Base-by-base conservation (phyloP, 1,284 basidiomycete genomes). In the Sporisorium reilianum region DNA sequence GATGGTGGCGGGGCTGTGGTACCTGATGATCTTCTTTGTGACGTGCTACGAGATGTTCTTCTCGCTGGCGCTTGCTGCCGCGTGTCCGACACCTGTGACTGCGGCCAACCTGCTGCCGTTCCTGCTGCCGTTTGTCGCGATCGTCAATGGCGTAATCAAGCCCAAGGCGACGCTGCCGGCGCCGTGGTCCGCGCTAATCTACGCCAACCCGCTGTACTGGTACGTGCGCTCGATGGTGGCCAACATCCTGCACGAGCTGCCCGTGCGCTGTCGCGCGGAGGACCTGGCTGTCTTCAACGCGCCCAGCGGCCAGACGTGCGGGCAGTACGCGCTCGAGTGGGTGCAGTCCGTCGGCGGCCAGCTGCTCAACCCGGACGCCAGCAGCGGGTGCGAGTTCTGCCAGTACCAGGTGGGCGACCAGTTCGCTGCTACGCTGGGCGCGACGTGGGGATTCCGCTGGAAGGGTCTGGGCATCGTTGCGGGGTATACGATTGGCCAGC, bases 91-190 rank as follows among this genome's bases (percentile, higher is more conserved):
- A 16, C 81, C 82, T 0, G 76, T 82, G 48, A 80, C 74, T 0
- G 80, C 82, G 2, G 74, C 80, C 49, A 80, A 82, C 48, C 59
- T 82, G 53, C 68, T 84, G n/a, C 81, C 82, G 0, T 81, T 82
- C 59, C 67, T 82, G 50, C 76, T 84, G 38, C 79, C 82, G 10
- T 80, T 84, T 42, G 69, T 85, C 55, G 80, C 85, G 34, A 82
- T 88, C 50, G 87, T 78, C 64, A 79, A 80, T 46, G 82, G 82
- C 48, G 79, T 84, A 62, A 79, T 84, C 38, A 74, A 80, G 38
- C 82, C 82, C 9, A 75, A 74, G 14, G 11, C 64, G 10, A 57
- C 62, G 48, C 68, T 84, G 38, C 79, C 79, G 10, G 53, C 53
- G 14, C 80, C 78, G 18, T 84, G 77, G 80, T 51, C 51, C 0